phyloP scores from a whole-genome alignment of 495 filamentous ascomycete genomes.

The Staphylotrichum tortipilum region DNA sequence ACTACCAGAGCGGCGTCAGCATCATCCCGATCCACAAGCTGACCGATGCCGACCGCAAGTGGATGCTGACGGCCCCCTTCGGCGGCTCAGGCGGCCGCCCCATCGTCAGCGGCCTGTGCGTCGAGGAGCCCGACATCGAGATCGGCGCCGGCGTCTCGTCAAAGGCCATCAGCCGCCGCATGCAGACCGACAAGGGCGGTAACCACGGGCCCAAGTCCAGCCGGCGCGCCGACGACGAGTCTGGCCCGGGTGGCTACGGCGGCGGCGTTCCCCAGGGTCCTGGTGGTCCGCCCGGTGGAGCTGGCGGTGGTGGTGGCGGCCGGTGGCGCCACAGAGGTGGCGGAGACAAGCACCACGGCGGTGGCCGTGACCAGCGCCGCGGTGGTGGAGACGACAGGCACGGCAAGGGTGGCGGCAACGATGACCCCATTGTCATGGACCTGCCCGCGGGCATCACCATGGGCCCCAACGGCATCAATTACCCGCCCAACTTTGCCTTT shows the following conservation, averaged over 20 bases:
- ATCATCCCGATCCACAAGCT: conserved; percentile 85
- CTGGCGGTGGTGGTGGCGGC: conserved; percentile 32
- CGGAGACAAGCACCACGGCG: conserved; percentile 38
- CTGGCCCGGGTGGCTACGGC: conserved; percentile 36
- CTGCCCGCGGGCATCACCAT: conserved; percentile 53
- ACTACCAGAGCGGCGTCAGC: conserved; percentile 88
- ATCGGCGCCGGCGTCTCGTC: conserved; percentile 95
- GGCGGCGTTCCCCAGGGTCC: conserved; percentile 33
- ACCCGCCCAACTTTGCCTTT: conserved; percentile 18
- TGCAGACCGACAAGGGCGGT: conserved; percentile 68
- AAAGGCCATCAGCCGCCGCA: conserved; percentile 82
- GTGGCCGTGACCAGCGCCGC: too few relatives aligned
- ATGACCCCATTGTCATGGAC: conserved; percentile 35
- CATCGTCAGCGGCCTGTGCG: conserved; percentile 74
- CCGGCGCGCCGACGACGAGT: conserved; percentile 42
- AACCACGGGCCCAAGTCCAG: conserved; percentile 65
- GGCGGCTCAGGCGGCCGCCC: conserved; percentile 80
- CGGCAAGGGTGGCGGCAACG: conserved; percentile 33
- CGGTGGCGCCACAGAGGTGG: conserved; percentile 35
- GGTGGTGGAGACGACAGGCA: conserved; percentile 27
- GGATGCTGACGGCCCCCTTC: conserved; percentile 91
- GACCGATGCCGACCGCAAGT: conserved; percentile 92
- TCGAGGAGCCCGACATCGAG: conserved; percentile 97
- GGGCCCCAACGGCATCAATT: conserved; percentile 58
- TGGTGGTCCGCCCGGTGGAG: conserved; percentile 33